Evolutionary conservation across 192 early-diverging fungal species (phyloP).

Genomic region (Rhizoclosmatium globosum): DNA sequence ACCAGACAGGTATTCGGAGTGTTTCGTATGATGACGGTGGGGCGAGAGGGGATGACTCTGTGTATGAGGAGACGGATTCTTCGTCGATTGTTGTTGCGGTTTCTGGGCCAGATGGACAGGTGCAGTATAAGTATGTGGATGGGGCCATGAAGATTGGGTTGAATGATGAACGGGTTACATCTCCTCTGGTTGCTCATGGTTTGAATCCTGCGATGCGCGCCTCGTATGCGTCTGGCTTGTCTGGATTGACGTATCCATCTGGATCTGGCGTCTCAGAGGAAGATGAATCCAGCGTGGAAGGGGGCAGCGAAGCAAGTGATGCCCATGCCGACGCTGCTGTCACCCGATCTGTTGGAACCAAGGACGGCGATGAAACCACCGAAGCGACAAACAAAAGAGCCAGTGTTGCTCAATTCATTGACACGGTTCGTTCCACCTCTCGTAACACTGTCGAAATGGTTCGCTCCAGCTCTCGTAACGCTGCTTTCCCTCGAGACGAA

Average conservation of each 20-base stretch:
- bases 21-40: background rate
- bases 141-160: background rate
- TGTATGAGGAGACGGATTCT: background rate
- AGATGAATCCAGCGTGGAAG: background rate
- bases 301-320: background rate
- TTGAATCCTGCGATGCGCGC: background rate
- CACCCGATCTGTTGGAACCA: background rate
- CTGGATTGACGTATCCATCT: conserved; percentile 23
- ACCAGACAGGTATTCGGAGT: conserved; percentile 7
- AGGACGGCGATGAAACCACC: background rate
- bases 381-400: background rate
- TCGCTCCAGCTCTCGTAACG: background rate
- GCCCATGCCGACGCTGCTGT: background rate
- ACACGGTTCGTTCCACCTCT: background rate
- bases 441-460: background rate
- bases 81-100: background rate
- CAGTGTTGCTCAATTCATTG: background rate
- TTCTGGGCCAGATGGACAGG: background rate
- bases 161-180: background rate
- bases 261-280: background rate
- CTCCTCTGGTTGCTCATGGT: background rate
- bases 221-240: conserved; percentile 11
- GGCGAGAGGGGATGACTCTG: background rate
- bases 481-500: conserved; percentile 19
- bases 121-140: background rate